Percentiles rank a stretch among this genome's conserved stretches.
These are phyloP conservation scores for Protomyces arabidopsidicola DNA, from an alignment of 1,139 yeast genomes.

Conservation along the genomic window DNA sequence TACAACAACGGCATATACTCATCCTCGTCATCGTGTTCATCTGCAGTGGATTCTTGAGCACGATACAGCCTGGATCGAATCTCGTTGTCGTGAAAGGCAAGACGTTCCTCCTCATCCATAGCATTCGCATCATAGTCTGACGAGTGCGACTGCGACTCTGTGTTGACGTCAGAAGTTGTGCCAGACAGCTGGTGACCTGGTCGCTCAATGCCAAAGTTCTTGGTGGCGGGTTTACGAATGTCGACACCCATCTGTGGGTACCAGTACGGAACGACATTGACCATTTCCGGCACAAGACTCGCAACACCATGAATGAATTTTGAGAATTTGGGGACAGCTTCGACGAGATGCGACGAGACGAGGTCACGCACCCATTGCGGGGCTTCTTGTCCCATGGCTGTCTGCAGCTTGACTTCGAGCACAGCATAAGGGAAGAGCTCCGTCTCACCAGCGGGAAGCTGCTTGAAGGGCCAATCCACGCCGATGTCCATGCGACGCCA, in stretches of 20 bases:
- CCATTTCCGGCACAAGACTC: conserved; percentile 72
- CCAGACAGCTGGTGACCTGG: conserved; percentile 45
- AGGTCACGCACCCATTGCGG: conserved; percentile 95
- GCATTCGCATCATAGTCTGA: conserved; percentile 44
- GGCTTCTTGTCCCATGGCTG: conserved; percentile 97
- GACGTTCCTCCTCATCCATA: conserved; percentile 38
- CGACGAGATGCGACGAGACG: conserved; percentile 86
- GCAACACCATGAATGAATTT: conserved; percentile 97
- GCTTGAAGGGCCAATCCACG: conserved; percentile 88
- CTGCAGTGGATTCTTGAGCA: conserved; percentile 4
- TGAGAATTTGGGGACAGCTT: conserved; percentile 96
- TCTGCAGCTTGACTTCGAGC: conserved; percentile 90
- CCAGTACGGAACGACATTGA: conserved; percentile 89
- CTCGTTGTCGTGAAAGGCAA: conserved; percentile 32
- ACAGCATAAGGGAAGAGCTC: conserved; percentile 97
- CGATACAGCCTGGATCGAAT: conserved; percentile 12
- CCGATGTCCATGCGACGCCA: conserved; percentile 99
- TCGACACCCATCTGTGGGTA: conserved; percentile 96
- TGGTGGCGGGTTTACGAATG: conserved; percentile 78
- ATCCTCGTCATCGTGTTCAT: conserved; percentile 26
- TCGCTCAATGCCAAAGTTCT: conserved; percentile 59
- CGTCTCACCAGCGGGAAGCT: conserved; percentile 74
- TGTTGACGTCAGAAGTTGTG: conserved; percentile 40
- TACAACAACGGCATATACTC: conserved; percentile 21
- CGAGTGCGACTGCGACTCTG: conserved; percentile 39